phyloP scores from a whole-genome alignment of 2,329 filamentous ascomycete species.

The Canariomyces notabilis region DNA sequence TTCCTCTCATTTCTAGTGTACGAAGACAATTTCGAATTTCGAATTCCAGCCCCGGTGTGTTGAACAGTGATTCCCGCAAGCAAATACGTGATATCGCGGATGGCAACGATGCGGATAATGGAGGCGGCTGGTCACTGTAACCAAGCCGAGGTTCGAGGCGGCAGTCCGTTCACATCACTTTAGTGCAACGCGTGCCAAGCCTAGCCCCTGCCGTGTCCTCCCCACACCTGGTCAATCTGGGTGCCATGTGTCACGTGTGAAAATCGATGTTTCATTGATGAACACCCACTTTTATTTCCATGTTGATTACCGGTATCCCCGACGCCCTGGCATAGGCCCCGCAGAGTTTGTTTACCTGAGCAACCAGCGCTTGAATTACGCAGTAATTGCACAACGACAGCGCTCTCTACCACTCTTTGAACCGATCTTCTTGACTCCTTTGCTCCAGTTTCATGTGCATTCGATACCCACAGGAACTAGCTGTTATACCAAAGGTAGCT shows the following conservation, averaged over 20 bases:
- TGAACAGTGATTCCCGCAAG: neutral
- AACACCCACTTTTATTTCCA: slow-evolving; percentile 7
- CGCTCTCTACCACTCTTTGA: neutral
- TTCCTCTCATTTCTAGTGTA: neutral
- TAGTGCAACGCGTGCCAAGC: slow-evolving; percentile 12
- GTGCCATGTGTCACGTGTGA: slow-evolving; percentile 16
- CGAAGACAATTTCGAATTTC: neutral
- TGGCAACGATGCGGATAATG: slow-evolving; percentile 24
- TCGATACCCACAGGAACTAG: neutral
- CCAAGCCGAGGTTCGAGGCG: slow-evolving; percentile 23
- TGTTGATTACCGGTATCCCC: neutral
- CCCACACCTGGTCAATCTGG: slow-evolving; percentile 9
- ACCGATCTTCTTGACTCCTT: neutral
- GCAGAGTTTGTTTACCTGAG: slow-evolving; percentile 26
- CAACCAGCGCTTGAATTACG: slow-evolving; percentile 10
- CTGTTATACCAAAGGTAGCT: too few species aligned
- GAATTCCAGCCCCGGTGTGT: neutral
- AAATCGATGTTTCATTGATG: neutral
- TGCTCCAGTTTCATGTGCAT: neutral
- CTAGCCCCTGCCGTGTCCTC: too few species aligned
- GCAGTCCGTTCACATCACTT: slow-evolving; percentile 9
- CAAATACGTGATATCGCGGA: slow-evolving; percentile 2
- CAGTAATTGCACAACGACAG: slow-evolving; percentile 9
- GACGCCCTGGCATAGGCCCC: slow-evolving; percentile 13
- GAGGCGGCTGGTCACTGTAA: slow-evolving; percentile 20